These are phyloP conservation scores for Stephania japonica DNA, from an alignment of 164 flowering plant species.

Conservation along the genomic window DNA sequence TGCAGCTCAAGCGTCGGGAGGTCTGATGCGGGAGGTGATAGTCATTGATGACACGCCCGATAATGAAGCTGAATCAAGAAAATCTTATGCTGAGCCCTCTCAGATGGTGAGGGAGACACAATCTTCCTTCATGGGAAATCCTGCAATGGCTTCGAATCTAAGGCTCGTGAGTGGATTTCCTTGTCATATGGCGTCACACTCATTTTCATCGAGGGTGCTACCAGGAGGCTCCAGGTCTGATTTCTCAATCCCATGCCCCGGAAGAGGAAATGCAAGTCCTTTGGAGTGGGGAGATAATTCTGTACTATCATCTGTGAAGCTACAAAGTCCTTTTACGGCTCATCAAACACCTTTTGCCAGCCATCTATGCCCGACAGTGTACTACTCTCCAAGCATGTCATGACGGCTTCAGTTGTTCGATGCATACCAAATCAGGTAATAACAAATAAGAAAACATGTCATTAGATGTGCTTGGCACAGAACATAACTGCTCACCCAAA, in stretches of 20 bases:
- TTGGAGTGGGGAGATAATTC: conserved; percentile 32
- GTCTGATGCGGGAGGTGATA: conserved; percentile 38
- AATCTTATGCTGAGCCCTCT: conserved; percentile 6
- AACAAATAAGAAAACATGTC: not conserved
- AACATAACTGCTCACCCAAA: not conserved
- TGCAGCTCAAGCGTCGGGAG: conserved; percentile 9
- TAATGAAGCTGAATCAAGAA: conserved; percentile 21
- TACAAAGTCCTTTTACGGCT: conserved; percentile 23
- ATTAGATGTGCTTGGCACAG: not conserved
- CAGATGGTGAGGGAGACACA: conserved; percentile 19
- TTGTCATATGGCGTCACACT: conserved; percentile 16
- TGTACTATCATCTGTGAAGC: conserved; percentile 25
- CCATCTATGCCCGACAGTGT: conserved; percentile 26
- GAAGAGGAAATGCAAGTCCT: conserved; percentile 25
- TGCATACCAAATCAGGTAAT: not conserved
- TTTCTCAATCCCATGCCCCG: conserved; percentile 22
- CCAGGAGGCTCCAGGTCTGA: conserved; percentile 16
- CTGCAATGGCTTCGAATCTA: conserved; percentile 16
- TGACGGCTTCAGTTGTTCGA: not conserved
- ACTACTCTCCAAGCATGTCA: conserved; percentile 27
- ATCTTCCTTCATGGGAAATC: conserved; percentile 14
- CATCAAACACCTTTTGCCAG: conserved; percentile 25
- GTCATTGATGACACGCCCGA: conserved; percentile 50
- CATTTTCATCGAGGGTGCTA: conserved; percentile 17
- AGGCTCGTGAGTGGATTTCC: conserved; percentile 21